phyloP scores from a whole-genome alignment of 345 rosid genomes.

The Capsella bursapastoris region DNA sequence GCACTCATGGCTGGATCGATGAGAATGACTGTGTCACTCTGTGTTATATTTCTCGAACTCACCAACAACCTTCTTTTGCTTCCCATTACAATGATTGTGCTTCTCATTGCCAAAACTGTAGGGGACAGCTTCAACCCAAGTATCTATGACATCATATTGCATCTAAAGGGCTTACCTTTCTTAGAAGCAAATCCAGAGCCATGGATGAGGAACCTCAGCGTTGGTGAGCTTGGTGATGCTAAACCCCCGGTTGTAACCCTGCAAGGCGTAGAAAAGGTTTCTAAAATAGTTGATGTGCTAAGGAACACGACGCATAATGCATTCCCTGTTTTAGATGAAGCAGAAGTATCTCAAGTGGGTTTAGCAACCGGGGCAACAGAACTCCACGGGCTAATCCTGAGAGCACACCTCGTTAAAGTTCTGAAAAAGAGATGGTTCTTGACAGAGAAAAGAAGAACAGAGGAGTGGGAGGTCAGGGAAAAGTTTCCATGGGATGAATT shows the following conservation, averaged over 20 bases:
- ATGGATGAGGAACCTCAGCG: slow-evolving; percentile 92
- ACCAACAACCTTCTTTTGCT: slow-evolving; percentile 89
- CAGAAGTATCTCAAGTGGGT: slow-evolving; percentile 53
- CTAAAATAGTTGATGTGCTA: slow-evolving; percentile 72
- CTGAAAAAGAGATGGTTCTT: slow-evolving; percentile 87
- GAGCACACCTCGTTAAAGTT: slow-evolving; percentile 76
- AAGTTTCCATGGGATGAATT: slow-evolving; percentile 78
- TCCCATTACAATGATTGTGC: slow-evolving; percentile 88
- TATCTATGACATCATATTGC: slow-evolving; percentile 81
- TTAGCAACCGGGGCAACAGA: slow-evolving; percentile 49
- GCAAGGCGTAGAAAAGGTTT: slow-evolving; percentile 77
- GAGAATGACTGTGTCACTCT: slow-evolving; percentile 98
- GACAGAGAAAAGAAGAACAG: slow-evolving; percentile 73
- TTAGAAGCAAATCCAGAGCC: slow-evolving; percentile 94
- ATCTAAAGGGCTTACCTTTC: slow-evolving; percentile 88
- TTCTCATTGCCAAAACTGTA: slow-evolving; percentile 82
- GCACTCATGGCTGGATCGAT: slow-evolving; percentile 96
- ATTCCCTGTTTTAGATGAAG: slow-evolving; percentile 70
- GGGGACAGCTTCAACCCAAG: slow-evolving; percentile 88
- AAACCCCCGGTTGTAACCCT: slow-evolving; percentile 75
- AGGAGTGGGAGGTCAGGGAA: slow-evolving; percentile 84
- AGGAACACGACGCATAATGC: slow-evolving; percentile 77
- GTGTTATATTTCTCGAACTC: slow-evolving; percentile 92
- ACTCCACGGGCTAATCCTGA: slow-evolving; percentile 74
- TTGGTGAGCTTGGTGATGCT: slow-evolving; percentile 80